A percentile compares a stretch with the other conserved stretches of the same genome.
phyloP scores from a whole-genome alignment of 345 rosid genomes.

The Salix dunnii region DNA sequence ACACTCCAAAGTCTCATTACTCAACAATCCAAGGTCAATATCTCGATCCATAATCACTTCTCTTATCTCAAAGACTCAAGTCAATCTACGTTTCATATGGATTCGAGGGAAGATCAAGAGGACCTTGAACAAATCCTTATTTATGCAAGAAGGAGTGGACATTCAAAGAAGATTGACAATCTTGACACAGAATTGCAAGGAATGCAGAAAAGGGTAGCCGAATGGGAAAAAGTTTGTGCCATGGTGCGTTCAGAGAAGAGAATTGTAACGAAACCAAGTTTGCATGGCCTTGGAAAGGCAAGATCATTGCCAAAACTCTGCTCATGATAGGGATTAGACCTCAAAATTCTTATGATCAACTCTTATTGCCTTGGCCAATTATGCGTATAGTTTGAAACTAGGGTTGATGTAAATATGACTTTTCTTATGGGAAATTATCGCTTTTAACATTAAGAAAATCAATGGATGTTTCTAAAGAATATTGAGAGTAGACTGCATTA shows the following conservation, averaged over 20 bases:
- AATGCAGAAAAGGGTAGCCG: conserved; percentile 22
- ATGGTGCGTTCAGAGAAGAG: conserved; percentile 28
- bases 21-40: conserved; percentile 25
- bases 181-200: conserved; percentile 20
- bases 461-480: conserved; percentile 42
- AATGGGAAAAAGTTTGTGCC: conserved; percentile 26
- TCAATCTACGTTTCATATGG: not conserved
- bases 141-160: conserved; percentile 17
- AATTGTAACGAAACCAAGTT: conserved; percentile 19
- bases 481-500: conserved; percentile 12
- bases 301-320: conserved; percentile 39
- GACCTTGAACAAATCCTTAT: conserved; percentile 5
- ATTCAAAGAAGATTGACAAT: conserved; percentile 15
- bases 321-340: conserved; percentile 17
- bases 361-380: not conserved
- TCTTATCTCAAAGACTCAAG: not conserved
- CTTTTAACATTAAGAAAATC: conserved; percentile 4
- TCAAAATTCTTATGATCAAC: not conserved
- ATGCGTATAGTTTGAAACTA: not conserved
- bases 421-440: not conserved
- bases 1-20: conserved; percentile 27
- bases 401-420: conserved; percentile 6
- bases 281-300: conserved; percentile 19
- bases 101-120: conserved; percentile 6
- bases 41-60: not conserved